A percentile compares a stretch with the other conserved stretches of the same genome.
These are phyloP conservation scores for Daldinia sp. DNA, from an alignment of 2,329 filamentous ascomycete genomes.

Conservation along the genomic window DNA sequence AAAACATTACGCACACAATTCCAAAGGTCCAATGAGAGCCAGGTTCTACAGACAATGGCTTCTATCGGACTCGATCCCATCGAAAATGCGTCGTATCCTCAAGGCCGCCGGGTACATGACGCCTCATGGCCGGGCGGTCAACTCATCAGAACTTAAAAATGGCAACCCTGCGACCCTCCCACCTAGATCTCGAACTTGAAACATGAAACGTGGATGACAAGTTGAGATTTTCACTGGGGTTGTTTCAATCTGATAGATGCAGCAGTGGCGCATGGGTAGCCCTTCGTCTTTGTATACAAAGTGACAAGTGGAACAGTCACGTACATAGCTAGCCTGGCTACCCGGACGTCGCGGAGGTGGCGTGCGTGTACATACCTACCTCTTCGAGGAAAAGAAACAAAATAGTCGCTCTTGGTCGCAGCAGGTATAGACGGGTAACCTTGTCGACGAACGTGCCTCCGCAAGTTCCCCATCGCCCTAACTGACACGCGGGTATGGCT, in stretches of 20 bases:
- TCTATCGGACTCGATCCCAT: conserved; percentile 10
- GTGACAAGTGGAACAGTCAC: neutral
- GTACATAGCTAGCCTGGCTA: neutral
- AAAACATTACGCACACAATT: conserved; percentile 22
- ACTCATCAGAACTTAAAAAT: conserved; percentile 32
- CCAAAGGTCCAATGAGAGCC: conserved; percentile 18
- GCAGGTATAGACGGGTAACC: conserved; percentile 8
- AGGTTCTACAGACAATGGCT: conserved; percentile 2
- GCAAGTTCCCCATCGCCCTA: conserved; percentile 16
- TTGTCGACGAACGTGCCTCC: conserved; percentile 12
- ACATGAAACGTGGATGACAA: conserved; percentile 32
- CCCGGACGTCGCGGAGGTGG: conserved; percentile 4
- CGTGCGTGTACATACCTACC: conserved; percentile 13
- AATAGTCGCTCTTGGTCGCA: conserved; percentile 1
- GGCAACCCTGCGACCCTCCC: conserved; percentile 16
- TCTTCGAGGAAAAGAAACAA: conserved; percentile 9
- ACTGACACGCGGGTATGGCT: conserved; percentile 3
- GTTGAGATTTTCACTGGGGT: conserved; percentile 22
- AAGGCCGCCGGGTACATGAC: conserved; percentile 1
- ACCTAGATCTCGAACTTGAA: conserved; percentile 26
- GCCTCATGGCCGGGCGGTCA: conserved; percentile 21
- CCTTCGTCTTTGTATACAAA: conserved; percentile 3
- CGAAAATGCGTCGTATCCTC: conserved; percentile 5
- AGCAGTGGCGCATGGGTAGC: conserved; percentile 1
- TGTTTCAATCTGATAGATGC: conserved; percentile 25